phyloP scores from a whole-genome alignment of 1,284 basidiomycete genomes.

The Apiotrichum porosum region DNA sequence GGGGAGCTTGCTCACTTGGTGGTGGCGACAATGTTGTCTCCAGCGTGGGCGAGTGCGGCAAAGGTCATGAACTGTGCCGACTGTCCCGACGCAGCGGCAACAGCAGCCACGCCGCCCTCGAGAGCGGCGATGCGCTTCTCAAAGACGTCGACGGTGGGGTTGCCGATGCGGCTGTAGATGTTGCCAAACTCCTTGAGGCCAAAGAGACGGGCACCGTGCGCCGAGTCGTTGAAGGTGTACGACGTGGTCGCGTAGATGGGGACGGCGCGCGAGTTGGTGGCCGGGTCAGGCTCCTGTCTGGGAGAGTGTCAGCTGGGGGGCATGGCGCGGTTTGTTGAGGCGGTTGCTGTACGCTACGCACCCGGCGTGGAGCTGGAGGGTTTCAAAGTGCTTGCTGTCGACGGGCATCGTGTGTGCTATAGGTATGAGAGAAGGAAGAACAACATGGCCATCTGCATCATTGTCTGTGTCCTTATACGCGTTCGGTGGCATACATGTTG shows the following conservation, averaged over 20 bases:
- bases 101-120: slow-evolving; percentile 73
- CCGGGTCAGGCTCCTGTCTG: slow-evolving; percentile 15
- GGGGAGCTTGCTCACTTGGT: too few species aligned
- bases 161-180: slow-evolving; percentile 73
- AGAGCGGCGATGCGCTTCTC: slow-evolving; percentile 78
- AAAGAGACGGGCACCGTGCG: slow-evolving; percentile 81
- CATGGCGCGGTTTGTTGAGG: not conserved
- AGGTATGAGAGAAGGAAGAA: not conserved
- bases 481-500: too few species aligned
- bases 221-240: slow-evolving; percentile 71
- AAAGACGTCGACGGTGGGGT: slow-evolving; percentile 80
- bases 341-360: not conserved
- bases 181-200: slow-evolving; percentile 66
- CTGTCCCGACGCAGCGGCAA: slow-evolving; percentile 74
- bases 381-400: slow-evolving; percentile 14
- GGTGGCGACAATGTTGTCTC: slow-evolving; percentile 77
- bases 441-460: not conserved
- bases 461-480: too few species aligned
- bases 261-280: slow-evolving; percentile 19
- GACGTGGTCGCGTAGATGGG: slow-evolving; percentile 46
- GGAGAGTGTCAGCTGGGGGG: not conserved
- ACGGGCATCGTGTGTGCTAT: slow-evolving; percentile 1
- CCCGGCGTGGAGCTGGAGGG: slow-evolving; percentile 23
- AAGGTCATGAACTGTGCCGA: slow-evolving; percentile 77
- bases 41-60: slow-evolving; percentile 59